Evolutionary conservation across 169 alveolate species (phyloP), one percentile per base, ranked within the genome.

Genomic region (Plasmodium ovale): DNA sequence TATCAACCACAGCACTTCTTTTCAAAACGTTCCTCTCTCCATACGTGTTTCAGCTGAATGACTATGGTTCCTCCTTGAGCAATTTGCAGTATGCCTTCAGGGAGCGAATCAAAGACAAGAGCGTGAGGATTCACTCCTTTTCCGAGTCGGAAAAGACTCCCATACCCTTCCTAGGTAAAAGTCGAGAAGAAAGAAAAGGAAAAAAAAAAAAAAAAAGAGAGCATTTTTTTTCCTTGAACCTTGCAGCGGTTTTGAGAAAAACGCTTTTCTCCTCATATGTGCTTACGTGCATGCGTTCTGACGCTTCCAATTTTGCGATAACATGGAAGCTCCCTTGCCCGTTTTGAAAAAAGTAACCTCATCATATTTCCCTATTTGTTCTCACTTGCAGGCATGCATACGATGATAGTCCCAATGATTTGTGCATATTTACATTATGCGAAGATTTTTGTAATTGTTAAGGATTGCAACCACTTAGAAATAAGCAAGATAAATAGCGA

Each of bases 131-230:
- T 33, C 65, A 79, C 25, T 79, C 89, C 25, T 79, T 79, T 42
- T 62, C 89, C 4, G 89, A 79, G 39, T 65, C 89, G 37, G 82
- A 79, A 33, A 79, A 79, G 51, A 65, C 89, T 3, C 89, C 89
- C 19, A 29, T 79, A 12, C 89, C 89, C 7, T 6, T 79, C 51
- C 31, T 79, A 49, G 89, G 89, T 79, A 54, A 60, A 23, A 58
- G n/a, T n/a, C n/a, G n/a, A n/a, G n/a, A n/a, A n/a, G n/a, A n/a
- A n/a, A n/a, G n/a, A n/a, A n/a, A n/a, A n/a, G n/a, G n/a, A n/a
- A n/a, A n/a, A n/a, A n/a, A n/a, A n/a, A n/a, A n/a, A n/a, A n/a
- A n/a, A n/a, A n/a, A n/a, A n/a, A n/a, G n/a, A n/a, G n/a, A n/a
- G n/a, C n/a, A n/a, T n/a, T n/a, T n/a, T n/a, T n/a, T n/a, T n/a